Base-by-base conservation (phyloP, 257 asterid genomes). In the Capsicum pubescens region DNA sequence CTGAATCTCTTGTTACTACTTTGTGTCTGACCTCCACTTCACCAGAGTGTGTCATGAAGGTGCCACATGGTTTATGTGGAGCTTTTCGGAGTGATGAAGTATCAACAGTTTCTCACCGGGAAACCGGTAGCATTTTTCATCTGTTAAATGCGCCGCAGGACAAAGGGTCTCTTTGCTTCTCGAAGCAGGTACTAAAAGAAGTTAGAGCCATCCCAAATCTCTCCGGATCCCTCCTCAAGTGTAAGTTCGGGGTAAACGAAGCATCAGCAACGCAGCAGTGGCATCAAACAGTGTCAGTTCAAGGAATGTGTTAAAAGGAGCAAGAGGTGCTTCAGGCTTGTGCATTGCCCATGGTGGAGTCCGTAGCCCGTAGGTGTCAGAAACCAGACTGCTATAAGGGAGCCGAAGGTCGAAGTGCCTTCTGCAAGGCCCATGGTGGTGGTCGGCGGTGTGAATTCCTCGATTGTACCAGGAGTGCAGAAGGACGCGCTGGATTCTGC, bases 281-380 rank as follows among this genome's bases (percentile, higher is more conserved):
- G 88, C 84, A 86, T 92, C 11, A 95, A 93, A 85, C 93, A 87
- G 79, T 95, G 99, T 86, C 97, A 91, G 91, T 90, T 90, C 89
- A 91, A 90, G 85, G 98, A 95, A 66, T 95, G 99, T 82, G 42
- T 83, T 56, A 95, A 95, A 88, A n/a, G 98, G 97, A 60, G 98
- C 99, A 56, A 87, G 99, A 85, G 99, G 98, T 79, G 98, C 99
- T 50, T 93, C 99, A 16, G 97, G 99, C 58, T 91, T 95, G 48
- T 95, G 99, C 84, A 95, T 95, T 42, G 95, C 95, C 80, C 99
- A 95, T 87, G 99, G 98, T 21, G 99, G 99, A 79, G 99, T 98
- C 17, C 93, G 95, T 71, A 89, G 99, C n/a, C n/a, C n/a, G n/a
- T n/a, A n/a, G n/a, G 88, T 95, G 99, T 86, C 97, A 93, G 88